These are phyloP conservation scores for Phoma sp. DNA, from an alignment of 2,329 filamentous ascomycete genomes.

Conservation along the genomic window DNA sequence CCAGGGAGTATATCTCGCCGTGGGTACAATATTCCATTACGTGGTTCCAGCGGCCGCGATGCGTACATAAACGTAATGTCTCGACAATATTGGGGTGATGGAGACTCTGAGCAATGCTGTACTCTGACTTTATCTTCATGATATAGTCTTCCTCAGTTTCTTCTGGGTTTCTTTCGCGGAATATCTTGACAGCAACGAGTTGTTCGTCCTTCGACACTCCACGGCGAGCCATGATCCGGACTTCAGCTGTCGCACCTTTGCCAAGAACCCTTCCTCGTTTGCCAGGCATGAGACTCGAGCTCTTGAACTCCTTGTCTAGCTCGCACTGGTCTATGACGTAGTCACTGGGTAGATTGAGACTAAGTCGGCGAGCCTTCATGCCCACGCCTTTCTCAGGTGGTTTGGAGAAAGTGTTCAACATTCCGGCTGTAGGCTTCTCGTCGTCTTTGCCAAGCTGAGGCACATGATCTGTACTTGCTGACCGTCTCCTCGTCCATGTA, in stretches of 20 bases:
- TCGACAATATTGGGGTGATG: constrained; percentile 88
- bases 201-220: constrained; percentile 63
- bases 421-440: constrained; percentile 39
- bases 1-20: constrained; percentile 78
- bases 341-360: constrained; percentile 74
- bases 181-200: constrained; percentile 86
- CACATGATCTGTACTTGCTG: constrained; percentile 46
- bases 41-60: constrained; percentile 81
- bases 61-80: constrained; percentile 74
- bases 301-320: constrained; percentile 72
- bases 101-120: constrained; percentile 82
- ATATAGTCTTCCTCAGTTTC: constrained; percentile 79
- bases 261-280: constrained; percentile 77
- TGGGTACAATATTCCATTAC: constrained; percentile 92
- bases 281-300: constrained; percentile 69
- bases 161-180: constrained; percentile 71
- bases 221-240: constrained; percentile 80
- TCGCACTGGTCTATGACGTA: constrained; percentile 74
- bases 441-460: constrained; percentile 31
- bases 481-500: constrained; percentile 39
- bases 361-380: constrained; percentile 79
- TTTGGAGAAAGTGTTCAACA: constrained; percentile 46
- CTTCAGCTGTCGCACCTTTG: constrained; percentile 81
- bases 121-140: constrained; percentile 91
- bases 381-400: constrained; percentile 72